These are phyloP conservation scores for Lasiodiplodia sp. DNA, from an alignment of 2,329 filamentous ascomycete species.

Conservation along the genomic window DNA sequence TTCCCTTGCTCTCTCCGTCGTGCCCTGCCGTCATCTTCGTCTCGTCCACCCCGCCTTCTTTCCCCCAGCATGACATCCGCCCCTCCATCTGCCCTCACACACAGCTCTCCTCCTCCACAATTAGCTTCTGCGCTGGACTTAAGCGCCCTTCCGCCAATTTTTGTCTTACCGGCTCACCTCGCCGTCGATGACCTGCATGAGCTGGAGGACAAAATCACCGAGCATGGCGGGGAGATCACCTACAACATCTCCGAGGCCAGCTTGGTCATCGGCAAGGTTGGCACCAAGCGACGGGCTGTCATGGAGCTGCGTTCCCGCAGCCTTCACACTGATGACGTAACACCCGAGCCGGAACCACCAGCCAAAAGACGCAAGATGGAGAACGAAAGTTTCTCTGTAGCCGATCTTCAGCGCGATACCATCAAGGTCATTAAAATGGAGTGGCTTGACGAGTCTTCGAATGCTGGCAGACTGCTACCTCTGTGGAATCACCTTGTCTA, in stretches of 20 bases:
- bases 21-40: too few relatives aligned
- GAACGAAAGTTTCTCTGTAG: background rate
- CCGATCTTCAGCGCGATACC: constrained; percentile 33
- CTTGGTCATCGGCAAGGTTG: constrained; percentile 77
- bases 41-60: background rate
- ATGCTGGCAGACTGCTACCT: constrained; percentile 53
- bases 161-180: constrained; percentile 76
- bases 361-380: constrained; percentile 34
- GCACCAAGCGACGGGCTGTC: constrained; percentile 71
- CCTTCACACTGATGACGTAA: constrained; percentile 63
- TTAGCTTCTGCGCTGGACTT: constrained; percentile 46
- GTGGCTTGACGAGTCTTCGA: constrained; percentile 61
- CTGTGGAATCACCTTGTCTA: constrained; percentile 61
- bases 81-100: background rate
- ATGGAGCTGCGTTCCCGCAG: constrained; percentile 78
- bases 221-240: constrained; percentile 66
- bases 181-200: constrained; percentile 66
- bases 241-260: constrained; percentile 75
- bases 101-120: constrained; percentile 8
- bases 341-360: constrained; percentile 26
- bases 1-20: background rate
- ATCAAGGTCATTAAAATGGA: constrained; percentile 61
- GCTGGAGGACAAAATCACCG: constrained; percentile 69
- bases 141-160: constrained; percentile 68
- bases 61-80: constrained; percentile 4